phyloP scores from a whole-genome alignment of 257 asterid genomes.

The Nicotiana knightiana region DNA sequence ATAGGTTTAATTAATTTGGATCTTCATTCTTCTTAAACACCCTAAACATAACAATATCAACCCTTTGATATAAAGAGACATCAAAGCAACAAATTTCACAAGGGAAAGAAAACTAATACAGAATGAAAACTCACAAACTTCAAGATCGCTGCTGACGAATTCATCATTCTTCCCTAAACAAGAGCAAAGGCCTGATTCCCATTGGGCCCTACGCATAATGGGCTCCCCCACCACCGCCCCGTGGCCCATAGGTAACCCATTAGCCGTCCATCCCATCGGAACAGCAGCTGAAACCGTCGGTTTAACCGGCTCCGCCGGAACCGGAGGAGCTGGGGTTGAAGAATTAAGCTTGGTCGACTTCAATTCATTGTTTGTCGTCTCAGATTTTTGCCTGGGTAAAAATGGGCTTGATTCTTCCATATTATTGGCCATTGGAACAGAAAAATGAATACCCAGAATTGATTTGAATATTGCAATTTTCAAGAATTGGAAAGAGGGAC shows the following conservation, averaged over 20 bases:
- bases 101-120: background rate
- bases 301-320: conserved; percentile 3
- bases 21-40: background rate
- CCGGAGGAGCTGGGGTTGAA: conserved; percentile 25
- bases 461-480: background rate
- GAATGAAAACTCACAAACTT: conserved; percentile 49
- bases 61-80: background rate
- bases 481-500: background rate
- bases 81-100: background rate
- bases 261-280: conserved; percentile 43
- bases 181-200: conserved; percentile 50
- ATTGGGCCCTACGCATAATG: conserved; percentile 29
- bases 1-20: background rate
- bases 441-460: background rate
- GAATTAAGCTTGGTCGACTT: conserved; percentile 15
- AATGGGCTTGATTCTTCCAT: conserved; percentile 28
- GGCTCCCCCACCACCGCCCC: conserved; percentile 21
- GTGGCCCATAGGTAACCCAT: conserved; percentile 29
- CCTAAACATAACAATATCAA: background rate
- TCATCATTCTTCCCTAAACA: conserved; percentile 54
- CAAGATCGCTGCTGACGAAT: conserved; percentile 57
- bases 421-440: conserved; percentile 27
- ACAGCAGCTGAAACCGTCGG: conserved; percentile 10
- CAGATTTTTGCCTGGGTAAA: conserved; percentile 26
- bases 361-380: conserved; percentile 17